Evolutionary conservation across 2,329 filamentous ascomycete species (phyloP).

Genomic region (Dactylellina haptotyla): DNA sequence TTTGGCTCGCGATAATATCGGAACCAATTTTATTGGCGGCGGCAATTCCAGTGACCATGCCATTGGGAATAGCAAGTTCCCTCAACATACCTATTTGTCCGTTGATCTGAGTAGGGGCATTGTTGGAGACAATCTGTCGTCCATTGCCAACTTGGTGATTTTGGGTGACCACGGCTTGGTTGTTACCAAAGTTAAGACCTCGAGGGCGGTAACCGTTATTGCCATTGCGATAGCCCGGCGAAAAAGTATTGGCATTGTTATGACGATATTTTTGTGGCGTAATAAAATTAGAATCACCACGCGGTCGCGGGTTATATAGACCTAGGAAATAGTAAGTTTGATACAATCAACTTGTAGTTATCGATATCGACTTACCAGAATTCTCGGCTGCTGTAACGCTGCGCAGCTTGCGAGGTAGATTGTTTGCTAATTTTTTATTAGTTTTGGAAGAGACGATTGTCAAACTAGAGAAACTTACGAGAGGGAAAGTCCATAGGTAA

Average conservation of each 20-base stretch:
- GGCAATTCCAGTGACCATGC: neutral
- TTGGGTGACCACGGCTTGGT: neutral
- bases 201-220: neutral
- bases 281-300: neutral
- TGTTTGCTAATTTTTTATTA: conserved; percentile 27
- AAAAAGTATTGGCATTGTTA: too few relatives aligned
- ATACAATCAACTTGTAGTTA: neutral
- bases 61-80: neutral
- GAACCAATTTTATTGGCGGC: too few relatives aligned
- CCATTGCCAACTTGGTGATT: neutral
- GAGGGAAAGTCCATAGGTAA: conserved; percentile 33
- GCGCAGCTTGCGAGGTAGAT: conserved; percentile 26
- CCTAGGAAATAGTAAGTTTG: conserved; percentile 6
- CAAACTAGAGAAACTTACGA: conserved; percentile 16
- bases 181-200: neutral
- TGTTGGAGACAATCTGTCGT: neutral
- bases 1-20: too few relatives aligned
- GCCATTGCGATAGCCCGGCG: too few relatives aligned
- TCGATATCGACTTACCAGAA: conserved; percentile 24
- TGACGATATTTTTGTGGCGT: too few relatives aligned
- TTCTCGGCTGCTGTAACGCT: conserved; percentile 31
- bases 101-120: neutral
- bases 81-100: neutral
- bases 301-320: conserved; percentile 11
- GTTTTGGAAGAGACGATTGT: neutral